Evolutionary conservation across 2,329 filamentous ascomycete genomes (phyloP).

Genomic region (Saccharata proteae): DNA sequence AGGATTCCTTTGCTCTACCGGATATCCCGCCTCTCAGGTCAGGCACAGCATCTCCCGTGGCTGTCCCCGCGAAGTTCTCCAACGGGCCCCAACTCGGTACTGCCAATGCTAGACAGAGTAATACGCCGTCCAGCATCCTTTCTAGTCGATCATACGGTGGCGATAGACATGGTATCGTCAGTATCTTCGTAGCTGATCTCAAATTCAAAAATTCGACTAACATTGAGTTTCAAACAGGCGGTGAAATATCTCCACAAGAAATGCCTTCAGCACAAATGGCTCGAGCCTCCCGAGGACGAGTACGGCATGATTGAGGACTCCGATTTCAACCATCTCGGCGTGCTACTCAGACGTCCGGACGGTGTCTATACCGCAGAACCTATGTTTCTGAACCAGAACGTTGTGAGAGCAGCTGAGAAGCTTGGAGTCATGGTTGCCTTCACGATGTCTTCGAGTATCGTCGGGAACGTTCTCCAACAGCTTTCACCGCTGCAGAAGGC

Average conservation of each 20-base stretch:
- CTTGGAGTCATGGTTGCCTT: constrained; percentile 32
- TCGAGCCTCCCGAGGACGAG: constrained; percentile 18
- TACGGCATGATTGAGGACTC: constrained; percentile 15
- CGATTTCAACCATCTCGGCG: constrained; percentile 12
- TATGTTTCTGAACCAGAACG: constrained; percentile 19
- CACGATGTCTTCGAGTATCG: constrained; percentile 34
- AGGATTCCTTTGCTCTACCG: too few species aligned
- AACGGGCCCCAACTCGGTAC: neutral
- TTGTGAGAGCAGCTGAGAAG: constrained; percentile 27
- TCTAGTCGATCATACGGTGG: constrained; percentile 13
- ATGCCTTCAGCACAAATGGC: constrained; percentile 17
- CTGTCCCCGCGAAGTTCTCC: neutral
- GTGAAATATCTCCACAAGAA: constrained; percentile 18
- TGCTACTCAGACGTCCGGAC: constrained; percentile 3
- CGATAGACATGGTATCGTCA: constrained; percentile 15
- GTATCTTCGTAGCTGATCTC: constrained; percentile 2
- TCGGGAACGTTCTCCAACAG: constrained; percentile 27
- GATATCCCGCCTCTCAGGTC: too few species aligned
- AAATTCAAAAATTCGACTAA: neutral
- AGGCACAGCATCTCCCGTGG: too few species aligned
- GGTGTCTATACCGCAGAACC: constrained; percentile 32
- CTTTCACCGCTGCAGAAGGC: constrained; percentile 26
- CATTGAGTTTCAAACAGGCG: constrained; percentile 11
- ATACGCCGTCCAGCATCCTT: constrained; percentile 13
- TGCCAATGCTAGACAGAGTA: constrained; percentile 11